Evolutionary conservation across 345 rosid species (phyloP), one percentile per base, ranked within the genome.

Genomic region (Salix suchowensis): DNA sequence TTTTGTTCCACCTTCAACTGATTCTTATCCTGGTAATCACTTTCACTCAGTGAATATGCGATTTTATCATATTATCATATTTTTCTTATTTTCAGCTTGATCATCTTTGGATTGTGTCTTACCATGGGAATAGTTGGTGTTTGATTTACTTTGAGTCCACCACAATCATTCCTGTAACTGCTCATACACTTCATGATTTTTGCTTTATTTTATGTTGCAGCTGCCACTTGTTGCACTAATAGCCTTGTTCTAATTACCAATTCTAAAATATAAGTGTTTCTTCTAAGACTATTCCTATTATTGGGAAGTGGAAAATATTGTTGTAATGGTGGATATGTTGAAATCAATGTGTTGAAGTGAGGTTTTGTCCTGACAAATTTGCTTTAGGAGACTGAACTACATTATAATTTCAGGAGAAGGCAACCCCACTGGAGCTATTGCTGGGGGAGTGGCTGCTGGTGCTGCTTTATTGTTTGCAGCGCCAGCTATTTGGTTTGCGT

Each of bases 1-100:
- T 74, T 94, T 96, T 89, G 88, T 92, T 54, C 97, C 93, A 67
- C 97, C 94, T 30, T 85, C 97, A 7, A 93, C 96, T 18, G 82
- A 88, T 76, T 86, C 98, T 52, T 70, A 84, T 18, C 97, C 93
- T 10, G 93, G 98, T 94, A 86, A 72, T 76, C 19, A 58, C 23
- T 1, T 60, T 16, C 44, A 13, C 72, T 65, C n/a, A 23, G 15
- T 64, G 16, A 52, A n/a, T 23, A 16, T 40, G 11, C 3, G 32
- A 52, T 55, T 55, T 8, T 55, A 21, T n/a, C 62, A 55, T 55
- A 9, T 11, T 21, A 3, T 55, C 14, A 9, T 55, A 10, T n/a
- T 55, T 39, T 55, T 55, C 62, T 55, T 23, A 55, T 55, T 24
- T 23, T 58, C 64, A 58, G 64, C 64, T 23, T 23, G 28, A 58